phyloP scores from a whole-genome alignment of 2,329 filamentous ascomycete genomes.

The Calonectria ilicicola region DNA sequence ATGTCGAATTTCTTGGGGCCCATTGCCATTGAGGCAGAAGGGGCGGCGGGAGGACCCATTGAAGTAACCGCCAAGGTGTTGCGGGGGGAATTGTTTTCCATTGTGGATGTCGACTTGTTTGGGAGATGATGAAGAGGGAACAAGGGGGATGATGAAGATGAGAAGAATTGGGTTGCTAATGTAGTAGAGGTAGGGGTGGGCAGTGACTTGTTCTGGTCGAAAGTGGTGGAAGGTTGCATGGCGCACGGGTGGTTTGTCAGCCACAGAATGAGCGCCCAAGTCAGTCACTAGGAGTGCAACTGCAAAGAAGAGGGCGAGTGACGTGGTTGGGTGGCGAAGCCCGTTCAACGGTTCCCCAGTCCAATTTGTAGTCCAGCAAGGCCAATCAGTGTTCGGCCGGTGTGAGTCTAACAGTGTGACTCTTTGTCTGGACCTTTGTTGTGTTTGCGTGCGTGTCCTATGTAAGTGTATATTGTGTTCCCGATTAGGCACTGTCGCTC shows the following conservation, averaged over 20 bases:
- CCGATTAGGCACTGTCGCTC: conserved; percentile 31
- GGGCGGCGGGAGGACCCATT: conserved; percentile 47
- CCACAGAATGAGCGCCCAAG: conserved; percentile 39
- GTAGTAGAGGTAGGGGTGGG: conserved; percentile 24
- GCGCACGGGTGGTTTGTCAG: conserved; percentile 51
- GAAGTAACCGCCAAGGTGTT: conserved; percentile 34
- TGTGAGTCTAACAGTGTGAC: conserved; percentile 24
- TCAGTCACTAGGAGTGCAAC: conserved; percentile 30
- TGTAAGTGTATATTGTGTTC: conserved; percentile 11
- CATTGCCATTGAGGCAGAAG: conserved; percentile 35
- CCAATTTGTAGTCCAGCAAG: conserved; percentile 33
- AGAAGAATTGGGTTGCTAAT: conserved; percentile 29
- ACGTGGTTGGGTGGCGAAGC: conserved; percentile 42
- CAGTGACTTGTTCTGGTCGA: conserved; percentile 44
- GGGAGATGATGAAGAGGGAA: conserved; percentile 27
- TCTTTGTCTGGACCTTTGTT: conserved; percentile 11
- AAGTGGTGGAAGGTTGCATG: conserved; percentile 46
- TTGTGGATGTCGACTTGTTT: conserved; percentile 33
- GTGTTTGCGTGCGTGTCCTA: neutral
- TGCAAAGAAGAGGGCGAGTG: conserved; percentile 21
- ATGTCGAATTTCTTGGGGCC: conserved; percentile 60
- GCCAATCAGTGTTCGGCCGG: neutral
- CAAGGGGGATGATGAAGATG: conserved; percentile 24
- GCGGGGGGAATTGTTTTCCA: conserved; percentile 41
- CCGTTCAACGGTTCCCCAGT: conserved; percentile 32